Evolutionary conservation across 805 yeast species (phyloP).

Genomic region (Cyberlindnera xylosilytica): DNA sequence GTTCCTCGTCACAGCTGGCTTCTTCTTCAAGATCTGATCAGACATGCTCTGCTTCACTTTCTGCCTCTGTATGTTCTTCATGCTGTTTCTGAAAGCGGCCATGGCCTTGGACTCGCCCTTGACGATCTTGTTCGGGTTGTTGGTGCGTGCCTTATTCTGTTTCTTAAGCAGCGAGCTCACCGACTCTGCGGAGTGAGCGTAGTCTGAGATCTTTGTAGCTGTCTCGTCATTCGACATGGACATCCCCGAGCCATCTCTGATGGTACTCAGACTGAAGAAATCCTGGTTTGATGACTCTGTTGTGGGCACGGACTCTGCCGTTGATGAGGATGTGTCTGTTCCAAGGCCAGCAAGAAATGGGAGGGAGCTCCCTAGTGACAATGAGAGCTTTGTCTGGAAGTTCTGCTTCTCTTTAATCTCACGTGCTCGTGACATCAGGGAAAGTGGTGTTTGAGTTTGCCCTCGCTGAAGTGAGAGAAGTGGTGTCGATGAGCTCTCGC

Average conservation of each 20-base stretch:
- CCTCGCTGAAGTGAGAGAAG: background rate
- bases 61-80: constrained; percentile 18
- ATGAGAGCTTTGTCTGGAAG: constrained; percentile 24
- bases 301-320: background rate
- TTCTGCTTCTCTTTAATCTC: constrained; percentile 28
- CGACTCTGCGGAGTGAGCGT: constrained; percentile 23
- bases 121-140: constrained; percentile 2
- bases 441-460: background rate
- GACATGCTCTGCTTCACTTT: constrained; percentile 3
- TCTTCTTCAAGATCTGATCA: constrained; percentile 6
- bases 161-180: constrained; percentile 15
- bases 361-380: constrained; percentile 18
- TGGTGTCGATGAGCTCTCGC: no score
- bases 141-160: constrained; percentile 12
- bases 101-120: constrained; percentile 23
- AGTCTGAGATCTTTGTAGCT: constrained; percentile 22
- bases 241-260: constrained; percentile 22
- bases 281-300: constrained; percentile 17
- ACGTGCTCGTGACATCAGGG: constrained; percentile 22
- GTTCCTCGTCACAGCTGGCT: background rate
- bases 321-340: constrained; percentile 17
- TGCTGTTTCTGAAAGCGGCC: constrained; percentile 23
- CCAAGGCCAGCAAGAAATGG: constrained; percentile 19
- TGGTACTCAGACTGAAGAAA: constrained; percentile 26
- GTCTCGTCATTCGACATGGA: constrained; percentile 8